Base-by-base conservation (phyloP, 208 protist species). In the Trichomonas vaginalis region DNA sequence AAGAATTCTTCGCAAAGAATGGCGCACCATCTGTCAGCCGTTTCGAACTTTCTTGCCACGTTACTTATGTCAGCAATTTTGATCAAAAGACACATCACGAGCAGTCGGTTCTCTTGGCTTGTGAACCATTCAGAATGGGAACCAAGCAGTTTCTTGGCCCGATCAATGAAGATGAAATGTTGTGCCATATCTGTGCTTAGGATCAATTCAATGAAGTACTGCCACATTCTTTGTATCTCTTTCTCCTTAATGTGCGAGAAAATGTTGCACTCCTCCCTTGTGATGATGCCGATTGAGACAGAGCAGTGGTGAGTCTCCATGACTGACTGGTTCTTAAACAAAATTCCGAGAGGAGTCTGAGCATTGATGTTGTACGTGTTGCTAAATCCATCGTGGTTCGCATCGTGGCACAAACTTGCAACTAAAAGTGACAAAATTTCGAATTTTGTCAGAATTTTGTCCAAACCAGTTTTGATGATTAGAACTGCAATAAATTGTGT, bases 331-430 rank as follows among this genome's bases (percentile, higher is more conserved):
- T 98, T 97, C 83, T 98, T 98, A 96, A 97, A 98, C 48, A 48
- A 95, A 8, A 98, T 97, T 48, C 98, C 98, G 40, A 99, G 97
- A 95, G 98, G 97, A 9, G 98, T 97, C 95, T 97, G 96, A 17
- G 98, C 98, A 95, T 98, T 98, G 27, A 98, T 97, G 96, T 98
- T 98, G 96, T 99, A 99, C 96, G 98, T 98, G 97, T 99, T 99
- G 96, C 98, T 99, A 46, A 99, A 96, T 35, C 98, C 98, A 3
- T 98, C 98, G 96, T 99, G 98, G 96, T 99, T 98, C 96, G 98
- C 98, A 97, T 99, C 98, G 97, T 99, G 98, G 87, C 98, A 97
- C 35, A 98, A 97, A 37, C 97, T 97, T 37, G 98, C 97, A 32
- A 99, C 96, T 23, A 99, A 12, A 21, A 97, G 96, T 6, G 98